phyloP scores from a whole-genome alignment of 495 filamentous ascomycete species.

The Neurospora sp. region DNA sequence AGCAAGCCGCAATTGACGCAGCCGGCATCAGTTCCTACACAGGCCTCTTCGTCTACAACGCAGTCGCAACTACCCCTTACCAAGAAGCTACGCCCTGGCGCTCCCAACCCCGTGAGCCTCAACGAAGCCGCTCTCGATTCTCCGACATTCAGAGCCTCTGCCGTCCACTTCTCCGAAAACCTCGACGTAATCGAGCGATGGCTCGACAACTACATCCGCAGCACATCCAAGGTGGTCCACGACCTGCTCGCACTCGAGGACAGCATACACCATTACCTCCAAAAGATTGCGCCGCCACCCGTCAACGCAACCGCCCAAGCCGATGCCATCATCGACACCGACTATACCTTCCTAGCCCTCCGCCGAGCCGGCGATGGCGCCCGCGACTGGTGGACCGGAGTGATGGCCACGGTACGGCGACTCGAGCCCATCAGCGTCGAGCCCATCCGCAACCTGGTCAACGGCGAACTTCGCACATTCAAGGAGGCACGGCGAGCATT shows the following conservation, averaged over 20 bases:
- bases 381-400: slow-evolving; percentile 73
- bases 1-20: not conserved
- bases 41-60: not conserved
- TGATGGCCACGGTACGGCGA: slow-evolving; percentile 59
- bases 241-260: slow-evolving; percentile 64
- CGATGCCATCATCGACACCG: slow-evolving; percentile 82
- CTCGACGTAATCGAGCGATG: slow-evolving; percentile 86
- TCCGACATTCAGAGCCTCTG: slow-evolving; percentile 84
- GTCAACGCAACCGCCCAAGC: slow-evolving; percentile 57
- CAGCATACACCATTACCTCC: slow-evolving; percentile 61
- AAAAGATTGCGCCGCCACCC: slow-evolving; percentile 56
- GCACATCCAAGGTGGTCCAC: slow-evolving; percentile 63
- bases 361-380: slow-evolving; percentile 74
- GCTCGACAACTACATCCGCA: slow-evolving; percentile 78
- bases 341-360: slow-evolving; percentile 84
- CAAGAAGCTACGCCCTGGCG: slow-evolving; percentile 24
- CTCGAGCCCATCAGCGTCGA: slow-evolving; percentile 69
- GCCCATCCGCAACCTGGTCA: slow-evolving; percentile 66
- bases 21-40: not conserved
- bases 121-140: slow-evolving; percentile 95
- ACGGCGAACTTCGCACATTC: slow-evolving; percentile 51
- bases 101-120: slow-evolving; percentile 64
- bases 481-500: slow-evolving; percentile 65
- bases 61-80: slow-evolving; percentile 10
- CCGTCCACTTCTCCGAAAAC: slow-evolving; percentile 84